phyloP scores from a whole-genome alignment of 2,329 filamentous ascomycete species.

The Colletotrichum navitas region DNA sequence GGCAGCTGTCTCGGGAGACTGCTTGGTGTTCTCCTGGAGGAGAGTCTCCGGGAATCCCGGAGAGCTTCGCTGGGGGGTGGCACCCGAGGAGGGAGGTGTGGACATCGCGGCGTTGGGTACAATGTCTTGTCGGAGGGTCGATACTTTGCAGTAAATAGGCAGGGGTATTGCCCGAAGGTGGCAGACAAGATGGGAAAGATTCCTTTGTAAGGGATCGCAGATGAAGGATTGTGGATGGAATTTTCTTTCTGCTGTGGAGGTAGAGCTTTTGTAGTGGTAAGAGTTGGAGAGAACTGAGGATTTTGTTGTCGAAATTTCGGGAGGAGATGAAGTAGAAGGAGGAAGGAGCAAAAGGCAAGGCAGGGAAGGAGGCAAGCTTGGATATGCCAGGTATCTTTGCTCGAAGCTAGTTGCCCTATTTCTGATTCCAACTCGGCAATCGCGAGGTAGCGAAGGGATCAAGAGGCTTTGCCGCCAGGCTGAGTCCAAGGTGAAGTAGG shows the following conservation, averaged over 20 bases:
- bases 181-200: constrained; percentile 39
- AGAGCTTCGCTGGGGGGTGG: constrained; percentile 30
- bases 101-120: constrained; percentile 33
- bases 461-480: neutral
- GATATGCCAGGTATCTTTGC: constrained; percentile 6
- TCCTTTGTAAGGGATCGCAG: constrained; percentile 24
- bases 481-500: constrained; percentile 8
- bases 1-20: constrained; percentile 12
- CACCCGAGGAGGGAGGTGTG: constrained; percentile 30
- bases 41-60: constrained; percentile 37
- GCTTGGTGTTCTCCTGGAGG: constrained; percentile 43
- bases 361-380: constrained; percentile 30
- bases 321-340: constrained; percentile 3
- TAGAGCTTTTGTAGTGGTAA: constrained; percentile 22
- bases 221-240: constrained; percentile 9
- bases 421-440: neutral
- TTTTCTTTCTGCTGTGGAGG: constrained; percentile 24
- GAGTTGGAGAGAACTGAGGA: constrained; percentile 16
- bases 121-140: constrained; percentile 15
- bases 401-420: neutral
- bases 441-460: neutral
- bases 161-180: constrained; percentile 36
- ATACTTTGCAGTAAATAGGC: constrained; percentile 37
- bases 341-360: constrained; percentile 14
- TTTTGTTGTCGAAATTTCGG: constrained; percentile 13